Conservation (phyloP, 495 filamentous ascomycete species). For the Penicillium manginii region DNA sequence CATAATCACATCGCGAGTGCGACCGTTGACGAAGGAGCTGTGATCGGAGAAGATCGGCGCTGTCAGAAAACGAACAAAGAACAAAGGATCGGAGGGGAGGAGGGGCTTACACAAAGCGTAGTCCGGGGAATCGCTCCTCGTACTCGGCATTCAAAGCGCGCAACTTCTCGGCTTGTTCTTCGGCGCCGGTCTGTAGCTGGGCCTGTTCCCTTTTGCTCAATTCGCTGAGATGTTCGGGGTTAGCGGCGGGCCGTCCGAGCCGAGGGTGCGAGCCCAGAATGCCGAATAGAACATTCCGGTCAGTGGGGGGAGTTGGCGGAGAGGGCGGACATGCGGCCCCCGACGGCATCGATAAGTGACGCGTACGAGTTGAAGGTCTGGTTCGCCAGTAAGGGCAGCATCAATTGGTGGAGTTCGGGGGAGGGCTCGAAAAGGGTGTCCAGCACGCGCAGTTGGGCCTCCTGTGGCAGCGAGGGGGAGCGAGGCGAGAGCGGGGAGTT, state of each 20-base stretch:
- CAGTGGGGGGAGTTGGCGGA: slow-evolving; percentile 49
- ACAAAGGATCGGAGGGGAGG: slow-evolving; percentile 2
- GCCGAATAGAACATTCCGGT: slow-evolving; percentile 61
- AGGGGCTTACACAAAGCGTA: slow-evolving; percentile 78
- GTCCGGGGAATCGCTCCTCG: slow-evolving; percentile 77
- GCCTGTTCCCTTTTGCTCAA: slow-evolving; percentile 81
- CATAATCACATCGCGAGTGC: slow-evolving; percentile 74
- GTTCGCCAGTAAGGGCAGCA: slow-evolving; percentile 65
- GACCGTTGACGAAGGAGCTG: slow-evolving; percentile 87
- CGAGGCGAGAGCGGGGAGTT: slow-evolving; percentile 54
- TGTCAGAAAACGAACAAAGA: slow-evolving; percentile 12
- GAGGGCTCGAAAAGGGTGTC: slow-evolving; percentile 90
- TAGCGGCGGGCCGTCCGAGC: slow-evolving; percentile 66
- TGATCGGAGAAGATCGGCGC: slow-evolving; percentile 14
- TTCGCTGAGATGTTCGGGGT: slow-evolving; percentile 67
- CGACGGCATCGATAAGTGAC: slow-evolving; percentile 61
- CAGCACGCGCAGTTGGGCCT: slow-evolving; percentile 63
- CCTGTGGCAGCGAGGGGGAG: slow-evolving; percentile 60
- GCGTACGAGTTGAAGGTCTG: slow-evolving; percentile 64
- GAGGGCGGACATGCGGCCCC: slow-evolving; percentile 55
- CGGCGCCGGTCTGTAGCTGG: slow-evolving; percentile 60
- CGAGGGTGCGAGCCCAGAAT: slow-evolving; percentile 90
- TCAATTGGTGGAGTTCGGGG: slow-evolving; percentile 70
- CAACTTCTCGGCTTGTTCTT: slow-evolving; percentile 54
- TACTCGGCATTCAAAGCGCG: slow-evolving; percentile 74